Evolutionary conservation across 768 basidiomycete species (phyloP), one percentile per base, ranked within the genome.

Genomic region (Trametes meyenii): DNA sequence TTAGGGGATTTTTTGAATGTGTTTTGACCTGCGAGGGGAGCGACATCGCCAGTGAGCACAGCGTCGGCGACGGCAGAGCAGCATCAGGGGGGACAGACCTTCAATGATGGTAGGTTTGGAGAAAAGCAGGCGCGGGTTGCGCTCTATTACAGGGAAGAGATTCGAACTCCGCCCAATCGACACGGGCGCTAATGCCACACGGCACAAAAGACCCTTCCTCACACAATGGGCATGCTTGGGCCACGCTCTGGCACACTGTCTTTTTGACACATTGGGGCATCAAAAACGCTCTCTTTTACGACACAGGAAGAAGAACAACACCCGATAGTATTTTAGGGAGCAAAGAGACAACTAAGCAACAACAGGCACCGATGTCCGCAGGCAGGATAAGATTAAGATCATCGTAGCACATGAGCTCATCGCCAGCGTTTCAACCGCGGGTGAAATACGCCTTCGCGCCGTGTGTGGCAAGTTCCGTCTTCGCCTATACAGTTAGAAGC

Each of bases 361-460:
- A 59, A 43, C 57, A 58, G 39, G 40, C 39, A 43, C 57, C 49
- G 26, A 50, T 55, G 57, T 58, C 49, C 57, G 48, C 40, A 16
- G 42, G 29, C 49, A 44, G 23, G 26, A 50, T 50, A 58, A 50
- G 40, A 35, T 58, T 39, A 44, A 33, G 35, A 44, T 56, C 55
- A 36, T 56, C 58, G 36, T 33, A 54, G n/a, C 29, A 50, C n/a
- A 21, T 21, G 44, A 5, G 21, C n/a, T 3, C 36, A 35, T 5
- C 11, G 16, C 19, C 12, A 12, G 35, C 49, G 38, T 29, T 40
- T 84, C 75, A 92, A 63, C 90, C 91, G 61, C 91, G 85, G 62
- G 86, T 89, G 75, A 95, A 94, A 76, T 95, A 95, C 26, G 91
- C 85, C 74, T 88, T 92, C 60, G 94, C 89, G 13, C 94, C 94